Evolutionary conservation across 768 basidiomycete genomes (phyloP).

Genomic region (Lactifluus volemus): DNA sequence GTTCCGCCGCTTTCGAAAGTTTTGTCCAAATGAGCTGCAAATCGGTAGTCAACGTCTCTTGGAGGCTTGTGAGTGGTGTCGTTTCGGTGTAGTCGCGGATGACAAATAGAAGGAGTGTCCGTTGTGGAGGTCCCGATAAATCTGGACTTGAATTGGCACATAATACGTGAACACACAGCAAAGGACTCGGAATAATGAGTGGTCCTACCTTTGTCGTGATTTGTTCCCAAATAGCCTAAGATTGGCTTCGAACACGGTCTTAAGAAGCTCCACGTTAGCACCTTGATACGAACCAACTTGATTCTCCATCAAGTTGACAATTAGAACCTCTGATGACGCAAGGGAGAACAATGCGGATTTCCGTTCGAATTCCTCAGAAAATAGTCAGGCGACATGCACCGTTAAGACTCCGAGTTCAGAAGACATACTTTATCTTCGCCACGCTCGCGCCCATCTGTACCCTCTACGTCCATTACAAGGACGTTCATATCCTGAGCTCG

Average conservation of each 20-base stretch:
- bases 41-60: conserved; percentile 81
- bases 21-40: conserved; percentile 87
- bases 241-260: conserved; percentile 99
- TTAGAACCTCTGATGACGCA: conserved; percentile 90
- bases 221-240: conserved; percentile 86
- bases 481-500: conserved; percentile 76
- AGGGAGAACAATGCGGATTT: conserved; percentile 97
- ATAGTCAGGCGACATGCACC: background rate
- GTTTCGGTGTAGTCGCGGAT: conserved; percentile 94
- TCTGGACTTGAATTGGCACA: conserved; percentile 37
- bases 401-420: background rate
- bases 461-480: conserved; percentile 99
- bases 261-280: conserved; percentile 97
- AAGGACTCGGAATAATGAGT: background rate
- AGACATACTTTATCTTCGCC: conserved; percentile 85
- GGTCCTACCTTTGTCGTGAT: conserved; percentile 42
- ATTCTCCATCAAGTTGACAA: conserved; percentile 97
- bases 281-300: conserved; percentile 98
- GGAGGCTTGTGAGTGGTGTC: conserved; percentile 85
- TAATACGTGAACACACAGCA: background rate
- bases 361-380: conserved; percentile 85
- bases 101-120: conserved; percentile 97
- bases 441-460: conserved; percentile 95
- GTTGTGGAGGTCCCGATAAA: conserved; percentile 37
- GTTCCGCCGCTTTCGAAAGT: conserved; percentile 80